A percentile compares a stretch with the other conserved stretches of the same genome.
Evolutionary conservation across 1,284 basidiomycete species (phyloP).

Genomic region (Neonothopanus nambi): DNA sequence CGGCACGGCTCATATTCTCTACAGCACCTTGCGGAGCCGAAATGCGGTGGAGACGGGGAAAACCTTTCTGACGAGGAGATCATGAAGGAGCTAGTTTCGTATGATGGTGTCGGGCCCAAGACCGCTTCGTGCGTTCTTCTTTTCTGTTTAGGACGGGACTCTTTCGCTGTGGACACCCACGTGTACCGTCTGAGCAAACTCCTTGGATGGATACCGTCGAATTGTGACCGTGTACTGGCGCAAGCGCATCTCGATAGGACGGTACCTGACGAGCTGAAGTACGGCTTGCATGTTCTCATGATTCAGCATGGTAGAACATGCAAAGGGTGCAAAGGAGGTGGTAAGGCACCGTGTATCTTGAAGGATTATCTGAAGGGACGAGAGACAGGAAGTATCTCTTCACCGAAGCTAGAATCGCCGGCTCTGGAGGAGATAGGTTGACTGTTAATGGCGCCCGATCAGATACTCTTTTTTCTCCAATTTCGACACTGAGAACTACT

Average conservation of each 20-base stretch:
- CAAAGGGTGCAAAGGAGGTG: constrained; percentile 48
- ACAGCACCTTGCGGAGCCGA: constrained; percentile 49
- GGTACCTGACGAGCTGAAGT: constrained; percentile 67
- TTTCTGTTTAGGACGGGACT: constrained; percentile 73
- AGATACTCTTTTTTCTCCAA: too few relatives aligned
- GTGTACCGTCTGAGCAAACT: constrained; percentile 66
- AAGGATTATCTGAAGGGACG: constrained; percentile 29
- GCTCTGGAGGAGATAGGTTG: too few relatives aligned
- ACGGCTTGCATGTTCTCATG: constrained; percentile 72
- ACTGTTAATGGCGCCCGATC: too few relatives aligned
- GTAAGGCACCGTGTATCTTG: constrained; percentile 28
- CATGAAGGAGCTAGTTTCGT: constrained; percentile 70
- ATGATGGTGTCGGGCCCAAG: constrained; percentile 76
- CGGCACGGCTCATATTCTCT: constrained; percentile 58
- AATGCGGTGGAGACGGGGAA: constrained; percentile 17
- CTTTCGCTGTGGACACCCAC: constrained; percentile 81
- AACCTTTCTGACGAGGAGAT: constrained; percentile 52
- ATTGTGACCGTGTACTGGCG: constrained; percentile 61
- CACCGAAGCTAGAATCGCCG: too few relatives aligned
- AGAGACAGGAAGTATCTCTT: not conserved
- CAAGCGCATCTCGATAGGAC: constrained; percentile 71
- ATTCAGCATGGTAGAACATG: constrained; percentile 63
- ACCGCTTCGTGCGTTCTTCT: constrained; percentile 77
- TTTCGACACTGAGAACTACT: too few relatives aligned
- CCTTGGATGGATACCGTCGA: constrained; percentile 69